phyloP scores from a whole-genome alignment of 306 rosid genomes.

The Sindora glabra region DNA sequence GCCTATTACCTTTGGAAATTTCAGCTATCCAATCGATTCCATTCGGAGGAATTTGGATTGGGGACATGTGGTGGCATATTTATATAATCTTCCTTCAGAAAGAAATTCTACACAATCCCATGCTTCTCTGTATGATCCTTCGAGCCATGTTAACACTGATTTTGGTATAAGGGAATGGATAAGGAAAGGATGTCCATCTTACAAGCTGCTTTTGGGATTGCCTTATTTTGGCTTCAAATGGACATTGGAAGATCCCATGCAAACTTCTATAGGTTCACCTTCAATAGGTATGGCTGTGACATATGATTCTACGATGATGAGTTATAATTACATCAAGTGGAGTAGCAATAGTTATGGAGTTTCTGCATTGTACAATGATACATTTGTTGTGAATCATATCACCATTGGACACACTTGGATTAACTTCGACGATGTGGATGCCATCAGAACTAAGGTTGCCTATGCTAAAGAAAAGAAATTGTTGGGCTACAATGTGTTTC shows the following conservation, averaged over 20 bases:
- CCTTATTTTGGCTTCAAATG: conserved; percentile 50
- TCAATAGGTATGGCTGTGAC: conserved; percentile 32
- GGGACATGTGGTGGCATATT: conserved; percentile 30
- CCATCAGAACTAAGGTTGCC: conserved; percentile 31
- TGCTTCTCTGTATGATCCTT: conserved; percentile 42
- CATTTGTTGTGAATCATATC: conserved; percentile 34
- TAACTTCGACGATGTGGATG: conserved; percentile 45
- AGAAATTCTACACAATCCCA: conserved; percentile 21
- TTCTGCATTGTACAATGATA: conserved; percentile 18
- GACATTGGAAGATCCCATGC: conserved; percentile 21
- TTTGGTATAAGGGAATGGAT: conserved; percentile 40
- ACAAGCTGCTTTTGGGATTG: conserved; percentile 34
- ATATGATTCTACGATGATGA: conserved; percentile 19
- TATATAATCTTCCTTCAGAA: conserved; percentile 20
- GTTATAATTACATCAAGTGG: conserved; percentile 26
- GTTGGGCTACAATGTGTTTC: conserved; percentile 47
- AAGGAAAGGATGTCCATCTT: conserved; percentile 21
- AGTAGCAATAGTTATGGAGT: conserved; percentile 26
- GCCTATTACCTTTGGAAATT: conserved; percentile 2
- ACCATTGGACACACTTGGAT: conserved; percentile 32
- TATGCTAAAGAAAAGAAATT: conserved; percentile 37
- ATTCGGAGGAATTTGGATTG: conserved; percentile 35
- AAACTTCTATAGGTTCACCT: conserved; percentile 19
- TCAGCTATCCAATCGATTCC: conserved; percentile 30
- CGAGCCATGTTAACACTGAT: conserved; percentile 20